Base-by-base conservation (phyloP, 2,329 filamentous ascomycete genomes). In the Capronia americana region DNA sequence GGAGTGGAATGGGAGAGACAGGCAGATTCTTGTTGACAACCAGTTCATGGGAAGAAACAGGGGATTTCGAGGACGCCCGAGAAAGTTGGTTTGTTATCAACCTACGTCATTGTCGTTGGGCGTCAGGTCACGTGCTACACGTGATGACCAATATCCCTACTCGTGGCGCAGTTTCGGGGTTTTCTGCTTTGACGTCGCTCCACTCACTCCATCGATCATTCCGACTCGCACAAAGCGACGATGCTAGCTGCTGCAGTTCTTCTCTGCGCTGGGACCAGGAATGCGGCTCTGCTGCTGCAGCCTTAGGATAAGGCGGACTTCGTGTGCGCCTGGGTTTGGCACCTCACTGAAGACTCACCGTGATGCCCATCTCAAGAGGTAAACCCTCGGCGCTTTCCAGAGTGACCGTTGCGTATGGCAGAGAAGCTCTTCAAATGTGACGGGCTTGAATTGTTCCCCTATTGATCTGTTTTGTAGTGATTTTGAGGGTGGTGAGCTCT, bases 41-140 rank as follows among this genome's bases (percentile, higher is more conserved):
- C 17, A n/a, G 20, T n/a, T 44, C 14, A n/a, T 44, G 38, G 6
- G 38, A 17, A 44, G 17, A n/a, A 44, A 44, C 38, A 23, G 20
- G 17, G n/a, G 20, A 26, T 14, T 26, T 51, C 26, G 48, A 51
- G n/a, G 10, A 51, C 11, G 48, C n/a, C n/a, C 8, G 23, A 17
- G 46, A 50, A 26, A 51, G 48, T 51, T 51, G 48, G 48, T 26
- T 26, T 51, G 48, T 51, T 26, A 6, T 51, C 23, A 14, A 51
- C 1, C 20, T 14, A 51, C 48, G 48, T 51, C 48, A 51, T 7
- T 26, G 11, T 12, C 48, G 26, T 7, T 26, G 11, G 5, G 20
- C 48, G 26, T 17, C 7, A 8, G 10, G 48, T 51, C 48, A 51
- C 20, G 48, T 51, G 48, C 0, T 12, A 4, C 48, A 51, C 48